Percentiles rank a stretch among this genome's conserved stretches.
phyloP scores from a whole-genome alignment of 495 filamentous ascomycete genomes.

The Glonium stellatum region DNA sequence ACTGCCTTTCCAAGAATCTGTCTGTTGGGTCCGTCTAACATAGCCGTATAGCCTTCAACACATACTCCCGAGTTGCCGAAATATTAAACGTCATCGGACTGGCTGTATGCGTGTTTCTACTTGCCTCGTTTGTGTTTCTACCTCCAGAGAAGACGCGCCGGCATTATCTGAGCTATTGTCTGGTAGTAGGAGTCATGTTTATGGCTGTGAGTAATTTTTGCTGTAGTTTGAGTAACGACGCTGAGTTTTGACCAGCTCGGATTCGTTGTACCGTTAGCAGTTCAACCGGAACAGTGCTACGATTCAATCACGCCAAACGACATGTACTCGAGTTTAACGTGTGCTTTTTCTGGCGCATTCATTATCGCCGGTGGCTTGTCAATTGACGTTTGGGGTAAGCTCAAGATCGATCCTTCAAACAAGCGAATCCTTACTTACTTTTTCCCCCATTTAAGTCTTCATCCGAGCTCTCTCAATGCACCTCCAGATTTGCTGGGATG shows the following conservation, averaged over 20 bases:
- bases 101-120: constrained; percentile 63
- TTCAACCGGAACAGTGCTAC: constrained; percentile 73
- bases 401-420: not conserved
- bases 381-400: constrained; percentile 70
- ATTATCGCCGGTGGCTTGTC: constrained; percentile 78
- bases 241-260: constrained; percentile 51
- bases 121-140: constrained; percentile 74
- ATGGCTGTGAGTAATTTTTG: constrained; percentile 60
- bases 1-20: not conserved
- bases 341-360: constrained; percentile 82
- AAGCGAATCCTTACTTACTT: not conserved
- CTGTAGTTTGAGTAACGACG: not conserved
- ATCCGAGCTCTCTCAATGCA: constrained; percentile 86
- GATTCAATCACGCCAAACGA: constrained; percentile 89
- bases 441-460: constrained; percentile 50
- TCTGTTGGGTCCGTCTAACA: constrained; percentile 17
- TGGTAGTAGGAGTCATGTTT: constrained; percentile 64
- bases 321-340: constrained; percentile 74
- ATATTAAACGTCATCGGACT: constrained; percentile 75
- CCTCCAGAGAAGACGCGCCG: constrained; percentile 85
- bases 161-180: constrained; percentile 85
- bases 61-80: constrained; percentile 57
- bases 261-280: constrained; percentile 84
- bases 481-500: constrained; percentile 96
- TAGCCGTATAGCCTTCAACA: constrained; percentile 49